Conservation (phyloP, 1,284 basidiomycete genomes). For the Naganishia albida region DNA sequence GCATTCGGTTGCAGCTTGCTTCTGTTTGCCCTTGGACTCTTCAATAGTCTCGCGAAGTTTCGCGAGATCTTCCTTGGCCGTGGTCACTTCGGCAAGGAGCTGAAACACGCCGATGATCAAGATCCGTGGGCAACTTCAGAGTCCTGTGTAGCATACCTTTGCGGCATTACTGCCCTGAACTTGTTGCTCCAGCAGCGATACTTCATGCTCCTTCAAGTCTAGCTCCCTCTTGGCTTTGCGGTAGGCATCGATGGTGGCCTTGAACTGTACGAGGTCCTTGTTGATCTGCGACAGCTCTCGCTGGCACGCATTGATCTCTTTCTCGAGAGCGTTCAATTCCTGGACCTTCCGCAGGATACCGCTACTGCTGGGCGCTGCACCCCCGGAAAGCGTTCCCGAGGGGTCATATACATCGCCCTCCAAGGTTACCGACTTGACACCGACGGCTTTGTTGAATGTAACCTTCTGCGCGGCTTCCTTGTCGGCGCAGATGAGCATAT, state of each 20-base stretch:
- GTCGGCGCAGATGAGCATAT: conserved; percentile 89
- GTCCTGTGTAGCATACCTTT: conserved; percentile 58
- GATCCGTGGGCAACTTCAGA: not conserved
- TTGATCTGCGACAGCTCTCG: conserved; percentile 62
- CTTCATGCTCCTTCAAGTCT: conserved; percentile 87
- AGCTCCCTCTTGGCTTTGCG: conserved; percentile 68
- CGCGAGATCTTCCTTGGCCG: conserved; percentile 66
- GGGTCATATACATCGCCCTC: conserved; percentile 98
- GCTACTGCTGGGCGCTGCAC: conserved; percentile 74
- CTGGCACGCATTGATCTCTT: conserved; percentile 63
- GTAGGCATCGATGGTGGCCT: conserved; percentile 69
- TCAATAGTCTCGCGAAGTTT: conserved; percentile 69
- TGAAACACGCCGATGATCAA: conserved; percentile 46
- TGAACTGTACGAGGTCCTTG: conserved; percentile 61
- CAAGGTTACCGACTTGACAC: conserved; percentile 83
- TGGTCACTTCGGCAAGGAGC: conserved; percentile 79
- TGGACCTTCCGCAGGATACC: conserved; percentile 84
- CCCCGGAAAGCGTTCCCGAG: conserved; percentile 88
- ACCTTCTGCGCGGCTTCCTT: conserved; percentile 83
- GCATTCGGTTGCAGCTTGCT: conserved; percentile 72
- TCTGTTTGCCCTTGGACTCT: conserved; percentile 73
- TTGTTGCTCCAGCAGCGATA: conserved; percentile 79
- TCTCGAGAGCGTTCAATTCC: conserved; percentile 67
- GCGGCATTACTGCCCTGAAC: conserved; percentile 86
- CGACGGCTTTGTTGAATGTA: conserved; percentile 76